phyloP scores from a whole-genome alignment of 331 rosid species.

The Ulmus americana region DNA sequence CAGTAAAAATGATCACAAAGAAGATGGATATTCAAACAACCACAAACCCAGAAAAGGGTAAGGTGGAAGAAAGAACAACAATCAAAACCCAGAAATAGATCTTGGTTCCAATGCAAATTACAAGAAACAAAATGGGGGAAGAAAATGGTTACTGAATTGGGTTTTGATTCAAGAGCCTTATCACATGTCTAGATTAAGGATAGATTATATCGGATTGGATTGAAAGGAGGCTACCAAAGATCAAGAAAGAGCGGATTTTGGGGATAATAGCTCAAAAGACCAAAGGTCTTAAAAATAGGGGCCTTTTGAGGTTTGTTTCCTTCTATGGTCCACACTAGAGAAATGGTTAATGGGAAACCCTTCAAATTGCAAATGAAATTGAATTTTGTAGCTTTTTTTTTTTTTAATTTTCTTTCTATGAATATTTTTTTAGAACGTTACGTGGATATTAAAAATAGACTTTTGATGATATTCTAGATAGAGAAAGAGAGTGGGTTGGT shows the following conservation, averaged over 20 bases:
- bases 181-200: conserved; percentile 16
- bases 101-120: neutral
- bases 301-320: neutral
- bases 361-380: conserved; percentile 4
- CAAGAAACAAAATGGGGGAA: conserved; percentile 13
- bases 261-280: conserved; percentile 2
- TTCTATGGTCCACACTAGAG: too few species aligned
- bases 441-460: conserved; percentile 1
- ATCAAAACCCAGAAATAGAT: conserved; percentile 25
- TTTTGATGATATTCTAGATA: neutral
- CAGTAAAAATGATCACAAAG: conserved; percentile 5
- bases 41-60: conserved; percentile 10
- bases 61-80: neutral
- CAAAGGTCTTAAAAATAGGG: conserved; percentile 32
- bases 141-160: conserved; percentile 22
- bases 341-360: neutral
- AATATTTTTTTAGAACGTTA: conserved; percentile 12
- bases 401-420: neutral
- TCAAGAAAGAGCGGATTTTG: conserved; percentile 24
- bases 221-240: conserved; percentile 15
- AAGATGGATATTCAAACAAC: conserved; percentile 7
- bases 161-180: conserved; percentile 12
- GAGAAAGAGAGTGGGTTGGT: neutral
- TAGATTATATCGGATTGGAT: conserved; percentile 9
- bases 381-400: neutral